These are phyloP conservation scores for Lophiotrema nucula DNA, from an alignment of 495 filamentous ascomycete species.

Conservation along the genomic window DNA sequence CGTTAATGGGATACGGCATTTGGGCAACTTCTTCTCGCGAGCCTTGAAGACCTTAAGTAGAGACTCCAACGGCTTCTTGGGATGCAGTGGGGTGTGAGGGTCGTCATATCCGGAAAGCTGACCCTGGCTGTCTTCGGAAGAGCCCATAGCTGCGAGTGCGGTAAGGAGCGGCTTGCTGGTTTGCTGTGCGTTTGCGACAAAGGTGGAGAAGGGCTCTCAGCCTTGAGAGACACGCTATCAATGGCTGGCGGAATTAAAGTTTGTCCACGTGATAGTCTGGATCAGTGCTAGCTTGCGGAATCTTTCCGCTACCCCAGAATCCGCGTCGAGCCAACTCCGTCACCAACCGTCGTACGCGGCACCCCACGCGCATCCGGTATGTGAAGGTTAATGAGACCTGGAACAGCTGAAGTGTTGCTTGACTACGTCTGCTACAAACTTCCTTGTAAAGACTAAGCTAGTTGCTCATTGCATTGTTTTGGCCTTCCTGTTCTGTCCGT, in stretches of 20 bases:
- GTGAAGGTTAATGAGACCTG: too few species aligned
- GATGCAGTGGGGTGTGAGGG: slow-evolving; percentile 30
- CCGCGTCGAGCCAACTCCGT: neutral
- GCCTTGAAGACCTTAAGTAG: slow-evolving; percentile 21
- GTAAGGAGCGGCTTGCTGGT: slow-evolving; percentile 17
- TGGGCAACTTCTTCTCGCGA: slow-evolving; percentile 21
- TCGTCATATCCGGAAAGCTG: slow-evolving; percentile 26
- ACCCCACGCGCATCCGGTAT: neutral
- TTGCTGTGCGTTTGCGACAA: neutral
- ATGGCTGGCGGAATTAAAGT: too few species aligned
- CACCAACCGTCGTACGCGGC: neutral
- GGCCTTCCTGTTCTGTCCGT: too few species aligned
- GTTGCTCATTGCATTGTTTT: too few species aligned
- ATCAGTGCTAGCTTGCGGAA: too few species aligned
- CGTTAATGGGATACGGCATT: slow-evolving; percentile 32
- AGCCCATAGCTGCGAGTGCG: slow-evolving; percentile 19
- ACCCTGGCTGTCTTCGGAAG: too few species aligned
- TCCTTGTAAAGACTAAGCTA: too few species aligned
- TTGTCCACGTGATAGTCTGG: too few species aligned
- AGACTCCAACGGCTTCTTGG: slow-evolving; percentile 12
- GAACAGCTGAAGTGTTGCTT: too few species aligned
- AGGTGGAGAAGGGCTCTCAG: neutral
- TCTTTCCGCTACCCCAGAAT: neutral
- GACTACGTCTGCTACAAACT: too few species aligned
- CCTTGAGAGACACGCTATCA: too few species aligned